A percentile compares a stretch with the other conserved stretches of the same genome.
phyloP scores from a whole-genome alignment of 2,329 filamentous ascomycete species.

The Atkinsonella texensis region DNA sequence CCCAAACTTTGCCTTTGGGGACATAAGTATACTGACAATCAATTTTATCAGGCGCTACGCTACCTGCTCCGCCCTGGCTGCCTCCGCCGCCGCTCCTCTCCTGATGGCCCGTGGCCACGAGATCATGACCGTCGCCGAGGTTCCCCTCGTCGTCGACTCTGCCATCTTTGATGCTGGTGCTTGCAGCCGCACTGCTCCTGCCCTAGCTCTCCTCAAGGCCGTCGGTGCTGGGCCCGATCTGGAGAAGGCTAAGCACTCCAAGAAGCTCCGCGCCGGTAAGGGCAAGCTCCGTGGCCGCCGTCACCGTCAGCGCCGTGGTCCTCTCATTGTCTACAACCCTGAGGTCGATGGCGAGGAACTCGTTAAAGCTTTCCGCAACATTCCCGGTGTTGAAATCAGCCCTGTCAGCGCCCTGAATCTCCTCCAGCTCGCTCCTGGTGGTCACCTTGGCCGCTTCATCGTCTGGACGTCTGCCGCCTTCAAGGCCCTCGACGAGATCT shows the following conservation, averaged over 20 bases:
- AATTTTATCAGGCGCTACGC: constrained; percentile 68
- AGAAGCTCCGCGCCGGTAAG: constrained; percentile 97
- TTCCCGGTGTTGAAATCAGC: constrained; percentile 93
- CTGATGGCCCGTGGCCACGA: constrained; percentile 96
- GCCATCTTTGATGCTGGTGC: constrained; percentile 70
- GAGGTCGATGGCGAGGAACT: constrained; percentile 92
- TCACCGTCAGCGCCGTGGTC: constrained; percentile 93
- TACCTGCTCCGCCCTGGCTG: constrained; percentile 92
- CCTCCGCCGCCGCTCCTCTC: constrained; percentile 87
- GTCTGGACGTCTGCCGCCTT: constrained; percentile 98
- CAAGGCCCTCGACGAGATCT: constrained; percentile 91
- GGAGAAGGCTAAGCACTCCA: constrained; percentile 90
- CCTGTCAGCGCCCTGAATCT: constrained; percentile 93
- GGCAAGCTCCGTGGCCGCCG: constrained; percentile 96
- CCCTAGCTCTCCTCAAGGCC: constrained; percentile 76
- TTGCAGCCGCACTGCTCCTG: constrained; percentile 78
- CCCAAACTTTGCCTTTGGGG: no score
- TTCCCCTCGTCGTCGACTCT: constrained; percentile 92
- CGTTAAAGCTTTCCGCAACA: constrained; percentile 93
- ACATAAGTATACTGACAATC: background rate
- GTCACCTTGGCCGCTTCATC: constrained; percentile 97
- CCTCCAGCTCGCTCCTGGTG: constrained; percentile 96
- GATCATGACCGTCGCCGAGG: constrained; percentile 83
- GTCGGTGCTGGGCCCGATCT: constrained; percentile 84
- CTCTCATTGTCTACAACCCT: constrained; percentile 94